A percentile compares a stretch with the other conserved stretches of the same genome.
Evolutionary conservation across 257 asterid genomes (phyloP).

Genomic region (Scutellaria galericulata): DNA sequence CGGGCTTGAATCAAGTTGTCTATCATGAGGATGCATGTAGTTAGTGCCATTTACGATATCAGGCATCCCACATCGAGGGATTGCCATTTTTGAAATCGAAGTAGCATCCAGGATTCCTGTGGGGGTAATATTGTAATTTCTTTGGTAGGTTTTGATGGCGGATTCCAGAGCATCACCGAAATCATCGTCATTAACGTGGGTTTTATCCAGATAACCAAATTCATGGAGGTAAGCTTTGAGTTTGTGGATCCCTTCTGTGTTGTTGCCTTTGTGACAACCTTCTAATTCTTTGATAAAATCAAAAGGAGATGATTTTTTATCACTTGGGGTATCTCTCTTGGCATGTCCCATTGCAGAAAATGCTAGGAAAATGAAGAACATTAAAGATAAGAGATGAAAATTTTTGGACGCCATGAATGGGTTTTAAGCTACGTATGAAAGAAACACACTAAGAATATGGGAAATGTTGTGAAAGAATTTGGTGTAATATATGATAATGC

Average conservation of each 20-base stretch:
- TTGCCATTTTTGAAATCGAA: constrained; percentile 35
- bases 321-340: constrained; percentile 1
- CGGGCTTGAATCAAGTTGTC: background rate
- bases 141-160: constrained; percentile 43
- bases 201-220: constrained; percentile 39
- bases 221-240: constrained; percentile 39
- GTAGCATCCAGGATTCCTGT: constrained; percentile 37
- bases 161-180: constrained; percentile 38
- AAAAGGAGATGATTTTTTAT: constrained; percentile 5
- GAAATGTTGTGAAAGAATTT: background rate
- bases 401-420: constrained; percentile 33
- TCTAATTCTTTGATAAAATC: constrained; percentile 46
- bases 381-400: constrained; percentile 6
- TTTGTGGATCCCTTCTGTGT: constrained; percentile 23
- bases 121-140: constrained; percentile 36
- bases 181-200: constrained; percentile 15
- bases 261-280: constrained; percentile 45
- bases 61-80: constrained; percentile 45
- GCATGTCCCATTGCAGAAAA: constrained; percentile 6
- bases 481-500: too few relatives aligned
- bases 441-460: too few relatives aligned
- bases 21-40: constrained; percentile 24
- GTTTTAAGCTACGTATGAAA: too few relatives aligned
- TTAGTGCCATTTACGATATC: constrained; percentile 34
- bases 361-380: constrained; percentile 13